Evolutionary conservation across 495 filamentous ascomycete genomes (phyloP).

Genomic region (Hypoxylon lienhwacheense): DNA sequence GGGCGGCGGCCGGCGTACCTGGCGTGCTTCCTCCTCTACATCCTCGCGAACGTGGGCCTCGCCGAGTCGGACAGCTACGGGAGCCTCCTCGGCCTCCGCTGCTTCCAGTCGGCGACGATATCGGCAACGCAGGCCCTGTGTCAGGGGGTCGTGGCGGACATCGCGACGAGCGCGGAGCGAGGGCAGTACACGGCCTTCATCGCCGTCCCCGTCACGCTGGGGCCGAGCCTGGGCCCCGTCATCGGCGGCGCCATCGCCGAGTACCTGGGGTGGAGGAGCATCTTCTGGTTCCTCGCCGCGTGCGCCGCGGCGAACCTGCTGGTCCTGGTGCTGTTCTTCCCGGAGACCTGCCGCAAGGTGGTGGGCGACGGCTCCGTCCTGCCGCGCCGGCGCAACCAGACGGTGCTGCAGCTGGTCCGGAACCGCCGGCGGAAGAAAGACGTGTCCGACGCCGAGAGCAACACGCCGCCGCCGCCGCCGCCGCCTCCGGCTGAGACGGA

Average conservation of each 20-base stretch:
- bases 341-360: slow-evolving; percentile 64
- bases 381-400: slow-evolving; percentile 44
- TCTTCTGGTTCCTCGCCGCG: slow-evolving; percentile 71
- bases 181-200: slow-evolving; percentile 51
- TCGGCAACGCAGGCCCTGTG: slow-evolving; percentile 55
- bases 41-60: slow-evolving; percentile 58
- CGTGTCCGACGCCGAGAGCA: slow-evolving; percentile 57
- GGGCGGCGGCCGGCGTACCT: slow-evolving; percentile 61
- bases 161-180: slow-evolving; percentile 54
- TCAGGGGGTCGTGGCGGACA: slow-evolving; percentile 60
- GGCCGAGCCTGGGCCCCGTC: slow-evolving; percentile 60
- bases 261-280: slow-evolving; percentile 65
- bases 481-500: slow-evolving; percentile 32
- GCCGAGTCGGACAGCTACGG: slow-evolving; percentile 54
- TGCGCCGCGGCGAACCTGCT: slow-evolving; percentile 47
- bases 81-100: slow-evolving; percentile 55
- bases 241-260: slow-evolving; percentile 63
- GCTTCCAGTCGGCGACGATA: slow-evolving; percentile 58
- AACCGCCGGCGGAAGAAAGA: slow-evolving; percentile 53
- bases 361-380: slow-evolving; percentile 65
- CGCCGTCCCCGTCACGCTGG: slow-evolving; percentile 44
- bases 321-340: slow-evolving; percentile 51
- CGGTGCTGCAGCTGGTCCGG: slow-evolving; percentile 39
- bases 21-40: slow-evolving; percentile 57
- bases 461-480: slow-evolving; percentile 23